Base-by-base conservation (phyloP, 805 yeast genomes). In the Clavispora phyllophila region DNA sequence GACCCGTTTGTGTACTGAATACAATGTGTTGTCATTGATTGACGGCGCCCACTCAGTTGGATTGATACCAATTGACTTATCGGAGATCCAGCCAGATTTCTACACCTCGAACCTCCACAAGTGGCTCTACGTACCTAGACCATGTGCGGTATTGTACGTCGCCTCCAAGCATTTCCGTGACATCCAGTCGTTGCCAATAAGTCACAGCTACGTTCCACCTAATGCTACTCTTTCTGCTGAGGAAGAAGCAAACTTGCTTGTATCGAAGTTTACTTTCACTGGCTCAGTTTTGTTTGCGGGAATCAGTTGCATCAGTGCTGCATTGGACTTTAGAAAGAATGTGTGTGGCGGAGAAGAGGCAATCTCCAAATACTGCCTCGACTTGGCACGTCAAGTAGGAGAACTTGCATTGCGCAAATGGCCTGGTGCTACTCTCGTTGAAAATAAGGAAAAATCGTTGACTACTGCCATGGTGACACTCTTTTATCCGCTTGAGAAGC, bases 1-100 rank as follows among this genome's bases (percentile, higher is more conserved):
- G 36, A 65, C 70, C 3, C 46, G 56, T 6, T 51, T 76, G 33
- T 78, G 87, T 48, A 57, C 62, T 12, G 58, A 73, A 39, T 60
- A 76, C 37, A 58, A 62, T 12, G 75, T 77, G 4, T 46, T 80
- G 36, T 76, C 86, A 3, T 60, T 81, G 34, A 72, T 84, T 20
- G 91, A 84, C 57, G 91, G 84, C 12, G 91, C 90, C 5, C 91
- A 84, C 55, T 75, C 79, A 1, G 67, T 78, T 27, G 91, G 91
- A 0, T 61, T 71, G 42, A 51, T 76, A 24, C 72, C 73, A 9
- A 41, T 76, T n/a, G 63, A 70, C 36, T 49, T 79, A 27, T 13
- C 39, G 10, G 54, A 54, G 10, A 48, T 75, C 19, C 48, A 68
- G 37, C 86, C 88, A 0, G 88, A 82, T 52, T 84, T 81, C 55